phyloP scores from a whole-genome alignment of 495 filamentous ascomycete species.

The Rostrohypoxylon terebratum region DNA sequence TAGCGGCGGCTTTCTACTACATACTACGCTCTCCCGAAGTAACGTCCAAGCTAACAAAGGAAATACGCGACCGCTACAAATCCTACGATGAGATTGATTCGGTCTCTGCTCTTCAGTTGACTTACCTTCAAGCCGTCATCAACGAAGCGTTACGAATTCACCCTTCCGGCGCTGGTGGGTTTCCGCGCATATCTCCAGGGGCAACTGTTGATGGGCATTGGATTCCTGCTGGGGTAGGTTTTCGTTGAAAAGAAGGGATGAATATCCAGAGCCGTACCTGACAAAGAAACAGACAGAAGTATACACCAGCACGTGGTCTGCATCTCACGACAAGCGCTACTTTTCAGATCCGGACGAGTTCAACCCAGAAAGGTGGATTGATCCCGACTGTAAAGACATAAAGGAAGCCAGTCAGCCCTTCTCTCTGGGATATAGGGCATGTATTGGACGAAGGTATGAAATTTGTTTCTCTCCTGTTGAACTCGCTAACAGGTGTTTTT shows the following conservation, averaged over 20 bases:
- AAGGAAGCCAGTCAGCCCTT: conserved; percentile 52
- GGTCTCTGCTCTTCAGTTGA: conserved; percentile 41
- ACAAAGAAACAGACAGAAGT: conserved; percentile 48
- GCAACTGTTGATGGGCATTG: conserved; percentile 47
- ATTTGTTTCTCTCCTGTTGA: neutral
- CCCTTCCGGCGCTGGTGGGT: conserved; percentile 44
- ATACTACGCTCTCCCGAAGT: conserved; percentile 48
- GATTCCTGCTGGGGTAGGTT: conserved; percentile 53
- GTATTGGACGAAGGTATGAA: conserved; percentile 43
- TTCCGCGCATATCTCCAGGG: conserved; percentile 49
- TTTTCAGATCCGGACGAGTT: conserved; percentile 50
- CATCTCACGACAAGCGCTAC: conserved; percentile 47
- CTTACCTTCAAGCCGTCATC: conserved; percentile 57
- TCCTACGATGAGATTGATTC: conserved; percentile 52
- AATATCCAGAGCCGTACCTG: neutral
- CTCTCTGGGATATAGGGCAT: conserved; percentile 44
- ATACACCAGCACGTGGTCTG: conserved; percentile 52
- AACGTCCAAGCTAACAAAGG: conserved; percentile 49
- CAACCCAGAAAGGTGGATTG: conserved; percentile 52
- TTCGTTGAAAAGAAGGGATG: neutral
- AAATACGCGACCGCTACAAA: conserved; percentile 56
- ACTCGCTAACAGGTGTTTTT: neutral
- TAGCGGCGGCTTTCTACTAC: conserved; percentile 55
- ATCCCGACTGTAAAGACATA: conserved; percentile 47
- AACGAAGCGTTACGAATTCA: conserved; percentile 58